Conservation (phyloP, 1,284 basidiomycete species). For the Apiotrichum laibachii region DNA sequence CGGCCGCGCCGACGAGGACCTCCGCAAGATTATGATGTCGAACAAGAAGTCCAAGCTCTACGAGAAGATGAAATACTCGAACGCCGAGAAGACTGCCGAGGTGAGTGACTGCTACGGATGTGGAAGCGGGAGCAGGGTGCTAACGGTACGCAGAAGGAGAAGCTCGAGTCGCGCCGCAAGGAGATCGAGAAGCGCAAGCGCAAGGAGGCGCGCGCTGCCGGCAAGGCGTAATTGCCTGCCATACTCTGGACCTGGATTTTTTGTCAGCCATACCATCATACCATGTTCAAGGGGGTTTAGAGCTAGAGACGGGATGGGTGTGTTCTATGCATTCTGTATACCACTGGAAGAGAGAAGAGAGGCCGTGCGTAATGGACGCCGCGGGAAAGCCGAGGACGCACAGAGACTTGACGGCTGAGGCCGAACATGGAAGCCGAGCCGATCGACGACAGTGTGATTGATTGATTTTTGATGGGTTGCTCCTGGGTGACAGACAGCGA, state of each 20-base stretch:
- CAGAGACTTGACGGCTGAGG: too few relatives aligned
- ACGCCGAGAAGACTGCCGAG: conserved; percentile 76
- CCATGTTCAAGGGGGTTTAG: background rate
- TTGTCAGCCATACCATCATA: too few relatives aligned
- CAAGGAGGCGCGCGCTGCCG: conserved; percentile 41
- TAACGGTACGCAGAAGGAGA: conserved; percentile 55
- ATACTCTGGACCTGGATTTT: background rate
- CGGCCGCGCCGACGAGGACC: conserved; percentile 66
- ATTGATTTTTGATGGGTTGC: too few relatives aligned
- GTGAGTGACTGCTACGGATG: conserved; percentile 54
- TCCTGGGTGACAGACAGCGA: too few relatives aligned
- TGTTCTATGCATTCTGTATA: conserved; percentile 16
- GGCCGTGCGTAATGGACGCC: too few relatives aligned
- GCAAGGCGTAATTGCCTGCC: conserved; percentile 3
- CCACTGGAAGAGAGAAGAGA: background rate
- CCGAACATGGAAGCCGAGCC: too few relatives aligned
- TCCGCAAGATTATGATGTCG: conserved; percentile 99
- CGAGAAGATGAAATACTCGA: conserved; percentile 88
- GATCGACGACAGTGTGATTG: too few relatives aligned
- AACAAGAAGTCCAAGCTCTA: conserved; percentile 95
- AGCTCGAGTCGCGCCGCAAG: conserved; percentile 62
- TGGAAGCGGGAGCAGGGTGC: background rate
- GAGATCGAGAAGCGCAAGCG: conserved; percentile 62
- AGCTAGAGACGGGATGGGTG: background rate
- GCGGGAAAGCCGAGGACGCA: too few relatives aligned